Base-by-base conservation (phyloP, 169 alveolate species). In the Babesia bovis region DNA sequence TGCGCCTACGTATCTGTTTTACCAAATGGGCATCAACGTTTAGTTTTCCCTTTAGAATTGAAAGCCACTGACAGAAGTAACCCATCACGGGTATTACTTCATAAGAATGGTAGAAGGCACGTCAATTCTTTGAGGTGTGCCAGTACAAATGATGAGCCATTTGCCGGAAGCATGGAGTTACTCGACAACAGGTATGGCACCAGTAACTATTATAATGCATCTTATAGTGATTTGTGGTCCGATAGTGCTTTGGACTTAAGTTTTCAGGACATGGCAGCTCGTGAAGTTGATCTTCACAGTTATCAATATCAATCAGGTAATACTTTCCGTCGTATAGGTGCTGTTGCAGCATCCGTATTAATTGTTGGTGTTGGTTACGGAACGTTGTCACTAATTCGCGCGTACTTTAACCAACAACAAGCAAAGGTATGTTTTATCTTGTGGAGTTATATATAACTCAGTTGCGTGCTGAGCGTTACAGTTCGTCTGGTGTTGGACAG, bases 361-460 rank as follows among this genome's bases (percentile, higher is more conserved):
- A 59, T 69, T 3, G 82, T 77, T 12, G 85, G 85, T 7, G 47
- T 32, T n/a, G 49, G 65, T 0, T 77, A 67, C 66, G 23, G 56
- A 26, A 40, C 42, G n/a, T 32, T 66, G 32, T 3, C 40, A 25
- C 17, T 67, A 21, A 36, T 77, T 23, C 58, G 58, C 40, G 68
- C 40, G 12, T 4, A 56, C 9, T 15, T 77, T 19, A 71, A 77
- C 35, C 73, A 77, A 28, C 82, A 67, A 33, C 69, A 40, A 38
- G 67, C 40, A 19, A 52, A 61, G 35, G 71, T 74, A 66, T 30
- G 67, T 28, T 56, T 26, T 23, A 2, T 19, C 65, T 23, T 33
- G 42, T 3, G 25, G 17, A 35, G 23, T 19, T 36, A 40, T 9
- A 12, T 15, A 21, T 36, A 13, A 41, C 30, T 36, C 59, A 61